These are phyloP conservation scores for Globisporangium takayamanum DNA, from an alignment of 352 stramenopile species.

Conservation along the genomic window DNA sequence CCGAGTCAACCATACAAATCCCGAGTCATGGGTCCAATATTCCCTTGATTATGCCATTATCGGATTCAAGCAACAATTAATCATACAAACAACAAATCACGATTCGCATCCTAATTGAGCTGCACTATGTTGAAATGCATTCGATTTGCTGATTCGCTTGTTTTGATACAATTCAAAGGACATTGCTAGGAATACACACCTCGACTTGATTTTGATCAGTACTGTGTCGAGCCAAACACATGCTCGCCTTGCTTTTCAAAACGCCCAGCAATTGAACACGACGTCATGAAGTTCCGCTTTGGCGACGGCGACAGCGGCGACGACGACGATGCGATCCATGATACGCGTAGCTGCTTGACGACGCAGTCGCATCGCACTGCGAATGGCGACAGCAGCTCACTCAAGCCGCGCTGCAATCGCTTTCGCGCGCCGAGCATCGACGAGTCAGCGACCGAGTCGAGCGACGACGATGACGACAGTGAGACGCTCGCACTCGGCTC, in stretches of 20 bases:
- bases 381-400: background rate
- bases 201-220: no score
- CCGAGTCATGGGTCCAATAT: no score
- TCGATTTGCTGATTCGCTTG: background rate
- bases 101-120: background rate
- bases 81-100: slow-evolving; percentile 1
- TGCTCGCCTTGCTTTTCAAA: no score
- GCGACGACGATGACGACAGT: slow-evolving; percentile 18
- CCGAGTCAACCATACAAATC: no score
- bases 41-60: no score
- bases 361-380: background rate
- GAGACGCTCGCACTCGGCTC: slow-evolving; percentile 1
- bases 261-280: no score
- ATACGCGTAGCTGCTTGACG: background rate
- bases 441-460: slow-evolving; percentile 35
- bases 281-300: slow-evolving; percentile 52
- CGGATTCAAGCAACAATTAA: background rate
- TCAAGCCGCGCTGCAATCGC: slow-evolving; percentile 9
- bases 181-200: no score
- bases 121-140: background rate
- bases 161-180: background rate
- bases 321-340: slow-evolving; percentile 4
- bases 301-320: slow-evolving; percentile 23
- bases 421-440: slow-evolving; percentile 48
- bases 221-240: no score